Evolutionary conservation across 768 basidiomycete genomes (phyloP), one percentile per base, ranked within the genome.

Genomic region (Cystoderma amianthinum): DNA sequence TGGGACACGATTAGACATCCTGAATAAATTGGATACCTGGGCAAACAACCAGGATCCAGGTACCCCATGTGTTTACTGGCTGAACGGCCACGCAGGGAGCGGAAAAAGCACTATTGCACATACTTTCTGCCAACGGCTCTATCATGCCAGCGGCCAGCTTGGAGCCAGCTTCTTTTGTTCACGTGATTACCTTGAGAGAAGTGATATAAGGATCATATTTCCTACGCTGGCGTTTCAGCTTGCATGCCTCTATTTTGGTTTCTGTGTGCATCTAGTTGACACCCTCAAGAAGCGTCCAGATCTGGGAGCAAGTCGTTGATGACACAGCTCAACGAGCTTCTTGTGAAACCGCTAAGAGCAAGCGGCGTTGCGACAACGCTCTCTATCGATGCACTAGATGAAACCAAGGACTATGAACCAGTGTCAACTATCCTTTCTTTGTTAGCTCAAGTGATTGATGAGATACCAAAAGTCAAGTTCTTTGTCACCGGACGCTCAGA

Each of bases 131-230:
- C 41, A 52, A 20, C 36, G 25, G 5, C 12, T 36, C 2, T 39
- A 32, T n/a, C n/a, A n/a, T 18, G 25, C 25, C 2, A 19, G 52
- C 52, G 4, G 51, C 48, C 1, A 51, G 51, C 50, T 51, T 13
- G 45, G 55, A 13, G 57, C 56, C 3, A 58, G 52, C 42, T 59
- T 60, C 42, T 62, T 43, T 16, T 36, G 34, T 16, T 36, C 34
- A 17, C 7, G 34, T 7, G n/a, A 36, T 36, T 15, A 7, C 34
- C 34, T 19, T 6, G 34, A n/a, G 7, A 36, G 34, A 16, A 36
- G 34, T 17, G 34, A 36, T 15, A 36, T 36, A 7, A n/a, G 16
- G n/a, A 9, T 15, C 7, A 36, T 36, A 6, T 36, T 36, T 16
- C 34, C 34, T 9, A 15, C 34, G 12, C 7, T 36, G 9, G 7